Evolutionary conservation across 371 early-diverging fungal species (phyloP).

Genomic region (Haplosporangium sp.): DNA sequence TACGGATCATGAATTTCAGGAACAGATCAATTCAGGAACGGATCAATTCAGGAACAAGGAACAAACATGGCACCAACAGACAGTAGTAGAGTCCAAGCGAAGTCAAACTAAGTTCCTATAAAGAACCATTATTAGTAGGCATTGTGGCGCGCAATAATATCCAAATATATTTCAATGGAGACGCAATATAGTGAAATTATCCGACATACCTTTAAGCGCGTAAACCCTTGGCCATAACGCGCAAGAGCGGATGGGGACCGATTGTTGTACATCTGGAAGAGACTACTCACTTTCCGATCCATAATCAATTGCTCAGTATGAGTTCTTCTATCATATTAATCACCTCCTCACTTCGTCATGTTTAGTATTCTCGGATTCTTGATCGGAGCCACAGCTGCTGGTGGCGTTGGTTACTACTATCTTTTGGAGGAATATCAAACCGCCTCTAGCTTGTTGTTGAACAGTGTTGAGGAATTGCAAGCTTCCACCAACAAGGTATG

Average conservation of each 20-base stretch:
- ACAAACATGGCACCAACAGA: background rate
- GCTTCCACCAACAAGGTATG: conserved; percentile 78
- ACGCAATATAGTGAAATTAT: background rate
- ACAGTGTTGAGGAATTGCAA: conserved; percentile 82
- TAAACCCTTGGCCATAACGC: background rate
- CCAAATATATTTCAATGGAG: background rate
- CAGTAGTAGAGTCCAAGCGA: background rate
- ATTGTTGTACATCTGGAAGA: background rate
- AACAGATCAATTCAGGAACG: background rate
- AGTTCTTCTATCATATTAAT: background rate
- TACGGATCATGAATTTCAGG: background rate
- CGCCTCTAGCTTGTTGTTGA: conserved; percentile 75
- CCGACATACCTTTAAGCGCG: background rate
- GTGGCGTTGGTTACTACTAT: conserved; percentile 83
- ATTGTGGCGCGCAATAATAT: background rate
- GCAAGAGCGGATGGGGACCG: background rate
- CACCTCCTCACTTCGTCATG: background rate
- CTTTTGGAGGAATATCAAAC: conserved; percentile 85
- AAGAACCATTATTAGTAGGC: background rate
- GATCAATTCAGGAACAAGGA: background rate
- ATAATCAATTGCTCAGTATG: background rate
- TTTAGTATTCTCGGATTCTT: conserved; percentile 81
- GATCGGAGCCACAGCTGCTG: conserved; percentile 80
- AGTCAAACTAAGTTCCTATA: background rate
- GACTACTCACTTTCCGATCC: background rate